A percentile compares a stretch with the other conserved stretches of the same genome.
These are phyloP conservation scores for Santalum album DNA, from an alignment of 164 flowering plant genomes.

Conservation along the genomic window DNA sequence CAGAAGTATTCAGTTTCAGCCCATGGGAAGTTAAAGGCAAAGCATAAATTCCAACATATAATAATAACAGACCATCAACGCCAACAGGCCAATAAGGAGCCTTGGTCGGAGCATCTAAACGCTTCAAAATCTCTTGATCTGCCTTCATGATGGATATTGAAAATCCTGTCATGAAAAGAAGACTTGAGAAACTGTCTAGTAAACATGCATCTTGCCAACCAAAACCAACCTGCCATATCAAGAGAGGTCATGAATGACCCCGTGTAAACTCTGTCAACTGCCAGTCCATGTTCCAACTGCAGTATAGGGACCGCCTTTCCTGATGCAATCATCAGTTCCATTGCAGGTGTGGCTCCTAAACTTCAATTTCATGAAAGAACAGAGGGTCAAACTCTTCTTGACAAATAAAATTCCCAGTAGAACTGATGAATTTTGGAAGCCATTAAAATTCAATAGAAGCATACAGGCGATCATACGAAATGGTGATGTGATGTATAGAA, in stretches of 20 bases:
- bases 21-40: background rate
- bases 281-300: conserved; percentile 94
- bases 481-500: too few relatives aligned
- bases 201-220: background rate
- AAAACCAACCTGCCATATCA: conserved; percentile 83
- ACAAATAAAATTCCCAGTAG: background rate
- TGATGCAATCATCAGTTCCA: conserved; percentile 90
- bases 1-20: too few relatives aligned
- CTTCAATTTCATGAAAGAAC: conserved; percentile 26
- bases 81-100: conserved; percentile 97
- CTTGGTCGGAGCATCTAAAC: conserved; percentile 82
- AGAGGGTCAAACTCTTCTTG: background rate
- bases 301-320: conserved; percentile 78
- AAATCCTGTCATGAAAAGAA: conserved; percentile 45
- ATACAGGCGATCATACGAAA: too few relatives aligned
- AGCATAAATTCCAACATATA: conserved; percentile 1
- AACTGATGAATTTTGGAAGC: background rate
- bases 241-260: conserved; percentile 98
- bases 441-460: too few relatives aligned
- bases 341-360: conserved; percentile 80
- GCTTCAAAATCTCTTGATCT: conserved; percentile 53
- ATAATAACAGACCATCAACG: conserved; percentile 51
- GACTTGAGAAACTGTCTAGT: conserved; percentile 3
- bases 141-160: conserved; percentile 88
- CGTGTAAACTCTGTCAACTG: conserved; percentile 90